A percentile compares a stretch with the other conserved stretches of the same genome.
These are phyloP conservation scores for Tricholoma saponaceum DNA, from an alignment of 768 basidiomycete genomes.

Conservation along the genomic window DNA sequence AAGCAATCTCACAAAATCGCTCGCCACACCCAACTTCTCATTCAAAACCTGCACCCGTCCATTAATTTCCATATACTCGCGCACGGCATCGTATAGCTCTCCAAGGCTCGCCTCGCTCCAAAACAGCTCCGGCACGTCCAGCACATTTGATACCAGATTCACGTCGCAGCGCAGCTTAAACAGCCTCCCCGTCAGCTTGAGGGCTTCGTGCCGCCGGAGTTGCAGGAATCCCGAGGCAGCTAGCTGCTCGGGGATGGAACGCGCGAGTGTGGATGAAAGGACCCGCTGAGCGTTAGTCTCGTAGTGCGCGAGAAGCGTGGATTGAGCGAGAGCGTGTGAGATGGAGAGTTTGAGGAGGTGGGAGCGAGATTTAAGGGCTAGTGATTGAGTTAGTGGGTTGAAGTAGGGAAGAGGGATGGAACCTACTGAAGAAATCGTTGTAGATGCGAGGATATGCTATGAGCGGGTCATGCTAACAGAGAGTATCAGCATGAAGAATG, in stretches of 20 bases:
- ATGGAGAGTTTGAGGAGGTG: constrained; percentile 91
- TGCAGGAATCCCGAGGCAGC: constrained; percentile 73
- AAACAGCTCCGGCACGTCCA: constrained; percentile 92
- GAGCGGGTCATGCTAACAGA: constrained; percentile 70
- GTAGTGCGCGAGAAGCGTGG: constrained; percentile 85
- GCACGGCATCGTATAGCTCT: constrained; percentile 85
- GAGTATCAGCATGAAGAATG: constrained; percentile 4
- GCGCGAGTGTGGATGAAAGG: constrained; percentile 70
- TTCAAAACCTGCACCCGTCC: constrained; percentile 80
- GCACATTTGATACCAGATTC: constrained; percentile 87
- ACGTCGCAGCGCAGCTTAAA: constrained; percentile 89
- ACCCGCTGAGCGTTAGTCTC: constrained; percentile 76
- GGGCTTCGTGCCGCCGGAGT: constrained; percentile 75
- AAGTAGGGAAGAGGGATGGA: neutral
- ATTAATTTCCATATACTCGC: constrained; percentile 93
- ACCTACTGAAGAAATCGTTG: constrained; percentile 93
- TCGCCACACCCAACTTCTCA: constrained; percentile 82
- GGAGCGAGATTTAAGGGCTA: constrained; percentile 89
- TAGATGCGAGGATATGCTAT: constrained; percentile 89
- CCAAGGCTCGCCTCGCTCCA: constrained; percentile 92
- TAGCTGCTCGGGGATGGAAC: constrained; percentile 81
- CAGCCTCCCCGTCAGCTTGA: constrained; percentile 79
- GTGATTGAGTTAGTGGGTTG: neutral
- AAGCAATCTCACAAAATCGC: constrained; percentile 71
- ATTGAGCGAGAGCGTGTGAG: constrained; percentile 91